phyloP scores from a whole-genome alignment of 352 stramenopile genomes.

The Pythium biforme region DNA sequence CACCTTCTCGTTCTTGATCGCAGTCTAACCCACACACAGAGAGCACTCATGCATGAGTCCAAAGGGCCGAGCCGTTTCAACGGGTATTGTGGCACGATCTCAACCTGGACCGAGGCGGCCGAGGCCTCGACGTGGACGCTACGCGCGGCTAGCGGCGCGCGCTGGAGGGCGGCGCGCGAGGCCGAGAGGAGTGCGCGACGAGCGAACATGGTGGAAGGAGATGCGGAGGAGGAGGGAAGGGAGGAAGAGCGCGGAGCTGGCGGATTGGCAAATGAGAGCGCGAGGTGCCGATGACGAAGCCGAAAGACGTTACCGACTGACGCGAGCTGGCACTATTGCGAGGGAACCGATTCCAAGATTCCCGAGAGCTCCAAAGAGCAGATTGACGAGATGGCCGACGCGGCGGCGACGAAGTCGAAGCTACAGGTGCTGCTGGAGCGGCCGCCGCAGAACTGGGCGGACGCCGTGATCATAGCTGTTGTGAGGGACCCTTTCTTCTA shows the following conservation, averaged over 20 bases:
- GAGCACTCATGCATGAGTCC: not conserved
- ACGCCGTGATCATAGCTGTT: slow-evolving; percentile 57
- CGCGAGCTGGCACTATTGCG: slow-evolving; percentile 9
- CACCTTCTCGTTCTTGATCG: slow-evolving; percentile 63
- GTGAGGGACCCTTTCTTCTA: slow-evolving; percentile 70
- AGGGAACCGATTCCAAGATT: not conserved
- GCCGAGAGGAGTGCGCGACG: slow-evolving; percentile 19
- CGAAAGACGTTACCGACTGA: not conserved
- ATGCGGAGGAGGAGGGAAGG: not conserved
- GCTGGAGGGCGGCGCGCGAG: slow-evolving; percentile 14
- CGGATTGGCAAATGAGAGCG: slow-evolving; percentile 9
- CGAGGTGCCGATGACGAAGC: slow-evolving; percentile 6
- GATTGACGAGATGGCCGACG: not conserved
- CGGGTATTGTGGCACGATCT: too few species aligned
- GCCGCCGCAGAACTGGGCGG: slow-evolving; percentile 60
- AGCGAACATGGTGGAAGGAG: slow-evolving; percentile 18
- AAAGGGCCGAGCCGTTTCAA: not conserved
- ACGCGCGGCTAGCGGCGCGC: slow-evolving; percentile 27
- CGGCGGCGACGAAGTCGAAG: slow-evolving; percentile 1
- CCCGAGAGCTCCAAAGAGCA: not conserved
- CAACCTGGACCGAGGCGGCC: slow-evolving; percentile 58
- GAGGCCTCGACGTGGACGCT: slow-evolving; percentile 62
- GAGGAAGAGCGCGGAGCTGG: not conserved
- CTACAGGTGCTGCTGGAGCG: slow-evolving; percentile 37
- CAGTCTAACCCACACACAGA: slow-evolving; percentile 34